Evolutionary conservation across 371 early-diverging fungal species (phyloP).

Genomic region (Smittium mucronatum): DNA sequence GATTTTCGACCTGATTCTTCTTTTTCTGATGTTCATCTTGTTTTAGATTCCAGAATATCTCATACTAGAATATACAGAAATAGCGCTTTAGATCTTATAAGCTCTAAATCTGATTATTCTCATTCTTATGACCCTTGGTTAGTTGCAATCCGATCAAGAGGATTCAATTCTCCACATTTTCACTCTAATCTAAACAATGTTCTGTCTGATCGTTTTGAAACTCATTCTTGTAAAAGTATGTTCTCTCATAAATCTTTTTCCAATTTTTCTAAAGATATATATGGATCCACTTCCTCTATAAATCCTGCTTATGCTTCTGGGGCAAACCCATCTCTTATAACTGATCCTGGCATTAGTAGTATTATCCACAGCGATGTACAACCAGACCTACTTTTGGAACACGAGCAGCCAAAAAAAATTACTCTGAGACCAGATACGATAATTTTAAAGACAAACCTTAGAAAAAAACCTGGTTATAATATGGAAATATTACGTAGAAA

Average conservation of each 20-base stretch:
- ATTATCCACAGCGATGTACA: too few species aligned
- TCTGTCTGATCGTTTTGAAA: background rate
- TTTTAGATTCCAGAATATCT: too few species aligned
- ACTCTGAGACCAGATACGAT: background rate
- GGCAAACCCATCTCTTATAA: background rate
- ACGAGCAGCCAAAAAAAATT: background rate
- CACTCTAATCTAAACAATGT: background rate
- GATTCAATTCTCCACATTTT: background rate
- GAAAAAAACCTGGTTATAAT: background rate
- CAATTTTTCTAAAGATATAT: background rate
- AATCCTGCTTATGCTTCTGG: background rate
- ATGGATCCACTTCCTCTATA: background rate
- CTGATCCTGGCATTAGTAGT: too few species aligned
- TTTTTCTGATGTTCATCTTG: background rate
- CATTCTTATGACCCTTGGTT: background rate
- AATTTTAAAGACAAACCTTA: background rate
- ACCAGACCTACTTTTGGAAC: background rate
- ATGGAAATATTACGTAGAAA: background rate
- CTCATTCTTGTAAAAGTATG: background rate
- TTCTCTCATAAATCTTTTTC: background rate
- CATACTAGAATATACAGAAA: background rate
- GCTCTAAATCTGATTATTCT: background rate
- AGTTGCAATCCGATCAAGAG: background rate
- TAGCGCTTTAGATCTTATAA: background rate
- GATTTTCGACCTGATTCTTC: background rate